These are phyloP conservation scores for Carex kokanica DNA, from an alignment of 176 grass and related monocot genomes.

Conservation along the genomic window DNA sequence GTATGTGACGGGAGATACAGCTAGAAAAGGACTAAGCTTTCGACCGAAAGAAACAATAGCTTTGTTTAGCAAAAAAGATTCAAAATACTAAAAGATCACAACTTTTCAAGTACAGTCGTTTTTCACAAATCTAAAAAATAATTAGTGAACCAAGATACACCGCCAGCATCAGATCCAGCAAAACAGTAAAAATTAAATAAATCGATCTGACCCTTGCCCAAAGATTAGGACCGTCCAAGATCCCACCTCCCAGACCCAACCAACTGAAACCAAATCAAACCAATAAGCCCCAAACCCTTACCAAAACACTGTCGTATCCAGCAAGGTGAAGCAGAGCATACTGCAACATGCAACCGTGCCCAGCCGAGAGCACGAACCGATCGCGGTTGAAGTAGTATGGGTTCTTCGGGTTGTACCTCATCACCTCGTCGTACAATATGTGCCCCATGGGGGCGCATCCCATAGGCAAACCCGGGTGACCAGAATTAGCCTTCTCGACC, in stretches of 20 bases:
- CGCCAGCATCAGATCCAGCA: conserved; percentile 11
- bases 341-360: conserved; percentile 98
- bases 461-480: conserved; percentile 91
- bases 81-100: neutral
- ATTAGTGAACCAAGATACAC: neutral
- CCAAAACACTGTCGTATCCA: conserved; percentile 91
- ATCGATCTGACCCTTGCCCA: neutral
- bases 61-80: neutral
- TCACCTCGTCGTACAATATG: conserved; percentile 92
- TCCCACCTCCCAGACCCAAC: neutral
- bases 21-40: neutral
- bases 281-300: conserved; percentile 27
- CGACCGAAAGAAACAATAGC: neutral
- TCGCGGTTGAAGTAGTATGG: conserved; percentile 99
- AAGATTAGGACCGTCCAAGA: neutral
- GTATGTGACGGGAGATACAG: neutral
- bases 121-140: conserved; percentile 2
- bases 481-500: conserved; percentile 93
- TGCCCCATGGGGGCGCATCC: conserved; percentile 89
- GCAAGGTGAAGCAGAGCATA: conserved; percentile 97
- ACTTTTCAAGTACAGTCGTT: neutral
- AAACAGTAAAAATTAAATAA: neutral
- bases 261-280: conserved; percentile 14
- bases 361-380: conserved; percentile 94
- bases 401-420: conserved; percentile 99